Evolutionary conservation across 2,329 filamentous ascomycete species (phyloP), one percentile per base, ranked within the genome.

Genomic region (Alternaria triticina): DNA sequence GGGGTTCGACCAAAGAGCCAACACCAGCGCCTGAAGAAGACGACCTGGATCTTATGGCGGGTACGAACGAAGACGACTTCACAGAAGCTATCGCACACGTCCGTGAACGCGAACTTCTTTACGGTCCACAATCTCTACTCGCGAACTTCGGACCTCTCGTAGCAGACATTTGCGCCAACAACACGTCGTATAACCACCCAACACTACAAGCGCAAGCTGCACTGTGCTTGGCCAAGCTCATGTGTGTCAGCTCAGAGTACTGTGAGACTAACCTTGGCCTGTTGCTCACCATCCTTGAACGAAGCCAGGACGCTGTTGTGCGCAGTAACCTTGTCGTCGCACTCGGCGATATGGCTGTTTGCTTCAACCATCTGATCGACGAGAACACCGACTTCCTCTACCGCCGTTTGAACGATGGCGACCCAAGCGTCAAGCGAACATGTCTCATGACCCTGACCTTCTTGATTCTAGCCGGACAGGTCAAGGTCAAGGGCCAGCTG

Each of bases 301-400:
- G 94, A 28, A 97, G 94, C 2, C 88, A 93, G 30, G 93, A 97
- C 74, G 91, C 96, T 1, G 97, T 94, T 17, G 95, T 97, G 43
- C 90, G 96, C 55, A 97, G 93, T 73, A 99, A 99, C 77, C 93
- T 96, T 10, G 96, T 99, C 17, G 97, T 99, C 71, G 95, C 96
- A 0, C 88, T 99, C 0, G 96, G 96, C 43, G 96, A 99, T 77
- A 99, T 99, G 96, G 96, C 96, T 0, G 96, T 99, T 22, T 97
- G 94, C 86, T 99, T 99, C 86, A 99, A 99, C 77, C 96, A 99
- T 76, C 88, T 99, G 54, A 97, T 99, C 71, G 96, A 99, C 76
- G 96, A 99, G 82, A 98, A 99, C 80, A 99, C 96, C 0, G 96
- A 99, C 78, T 99, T 98, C 84, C 82, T 99, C 45, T 99, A 99